Base-by-base conservation (phyloP, 495 filamentous ascomycete species). In the Cenococcum geophilum region DNA sequence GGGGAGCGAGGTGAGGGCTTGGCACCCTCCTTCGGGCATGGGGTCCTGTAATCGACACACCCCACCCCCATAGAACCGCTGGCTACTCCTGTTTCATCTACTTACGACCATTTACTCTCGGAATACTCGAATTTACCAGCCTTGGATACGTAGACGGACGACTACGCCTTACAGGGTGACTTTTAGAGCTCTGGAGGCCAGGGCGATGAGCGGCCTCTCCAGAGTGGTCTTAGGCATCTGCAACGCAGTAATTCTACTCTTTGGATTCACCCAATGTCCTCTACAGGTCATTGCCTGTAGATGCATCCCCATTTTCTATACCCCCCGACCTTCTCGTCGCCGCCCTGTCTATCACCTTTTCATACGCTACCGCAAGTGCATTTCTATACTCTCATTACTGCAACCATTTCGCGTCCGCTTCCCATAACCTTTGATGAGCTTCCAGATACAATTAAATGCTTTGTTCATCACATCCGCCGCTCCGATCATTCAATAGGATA, bases 1-100 rank as follows among this genome's bases (percentile, higher is more conserved):
- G 27, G 59, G 55, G 32, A 40, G 54, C 63, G 48, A 59, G 49
- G 25, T 52, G 49, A 45, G 49, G 49, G 21, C 49, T 52, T 52
- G 49, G 49, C 49, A 16, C 8, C 49, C 21, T 52, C 49, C 49
- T 32, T 32, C 49, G 25, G 25, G 8, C 21, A 32, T 32, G 25
- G 49, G 20, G 20, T 32, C 21, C 14, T 25, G 21, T 16, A 32
- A 25, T 52, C 25, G 14, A 8, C 21, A 23, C 49, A 52, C 49
- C 49, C 49, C 49, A 52, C 49, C 23, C 25, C 22, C 21, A 23
- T 32, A 32, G 49, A 32, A 16, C 25, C 49, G 16, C 49, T 14
- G 21, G 25, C 49, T 52, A 27, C 25, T 4, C 12, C 4, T 27
- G 16, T 25, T 5, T 23, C 25, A 1, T 32, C 49, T 52, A 16